These are phyloP conservation scores for Hymenoscyphus albidus DNA, from an alignment of 2,329 filamentous ascomycete genomes.

Conservation along the genomic window DNA sequence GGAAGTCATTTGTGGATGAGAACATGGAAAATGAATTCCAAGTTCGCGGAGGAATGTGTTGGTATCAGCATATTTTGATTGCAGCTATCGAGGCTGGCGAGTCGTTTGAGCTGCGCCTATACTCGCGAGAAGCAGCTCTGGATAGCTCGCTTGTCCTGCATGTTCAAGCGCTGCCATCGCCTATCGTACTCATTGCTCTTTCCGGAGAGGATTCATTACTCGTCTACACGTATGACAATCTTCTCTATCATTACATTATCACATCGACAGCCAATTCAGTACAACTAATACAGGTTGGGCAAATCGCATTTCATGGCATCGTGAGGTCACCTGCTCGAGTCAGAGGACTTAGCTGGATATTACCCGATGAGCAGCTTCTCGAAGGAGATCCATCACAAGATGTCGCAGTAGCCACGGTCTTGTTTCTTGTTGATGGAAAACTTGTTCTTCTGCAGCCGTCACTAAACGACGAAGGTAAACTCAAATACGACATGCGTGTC, in stretches of 20 bases:
- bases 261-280: slow-evolving; percentile 65
- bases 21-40: slow-evolving; percentile 85
- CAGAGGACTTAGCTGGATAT: slow-evolving; percentile 88
- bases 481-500: slow-evolving; percentile 98
- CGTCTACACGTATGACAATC: slow-evolving; percentile 95
- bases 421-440: slow-evolving; percentile 97
- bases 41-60: slow-evolving; percentile 94
- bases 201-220: slow-evolving; percentile 92
- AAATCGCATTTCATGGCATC: slow-evolving; percentile 96
- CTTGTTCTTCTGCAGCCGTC: slow-evolving; percentile 88
- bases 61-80: slow-evolving; percentile 93
- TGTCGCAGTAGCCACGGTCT: slow-evolving; percentile 85
- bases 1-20: slow-evolving; percentile 87
- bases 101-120: slow-evolving; percentile 83
- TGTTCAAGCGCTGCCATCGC: slow-evolving; percentile 71
- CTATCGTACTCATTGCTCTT: slow-evolving; percentile 83
- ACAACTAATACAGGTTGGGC: slow-evolving; percentile 85
- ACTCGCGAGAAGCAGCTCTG: slow-evolving; percentile 79
- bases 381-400: slow-evolving; percentile 95
- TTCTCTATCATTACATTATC: slow-evolving; percentile 92
- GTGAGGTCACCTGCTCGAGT: slow-evolving; percentile 90
- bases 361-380: slow-evolving; percentile 83
- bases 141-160: slow-evolving; percentile 71
- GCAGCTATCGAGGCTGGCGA: slow-evolving; percentile 85
- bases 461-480: slow-evolving; percentile 71